Evolutionary conservation across 768 basidiomycete species (phyloP), one percentile per base, ranked within the genome.

Genomic region (Serendipita sp.): DNA sequence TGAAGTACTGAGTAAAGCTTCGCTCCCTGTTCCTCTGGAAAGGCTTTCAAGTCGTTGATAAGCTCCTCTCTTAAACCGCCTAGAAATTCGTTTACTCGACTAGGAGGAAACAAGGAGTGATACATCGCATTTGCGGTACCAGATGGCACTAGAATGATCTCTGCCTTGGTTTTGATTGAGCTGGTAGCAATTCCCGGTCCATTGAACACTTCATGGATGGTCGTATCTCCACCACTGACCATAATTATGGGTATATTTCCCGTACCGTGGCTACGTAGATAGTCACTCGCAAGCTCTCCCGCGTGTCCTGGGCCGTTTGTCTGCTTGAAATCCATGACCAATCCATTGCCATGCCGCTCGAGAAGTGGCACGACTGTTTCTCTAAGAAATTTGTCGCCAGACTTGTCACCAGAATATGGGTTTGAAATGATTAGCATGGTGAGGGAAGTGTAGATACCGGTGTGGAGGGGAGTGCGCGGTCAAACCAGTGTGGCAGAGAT

Each of bases 51-150:
- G 10, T 28, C 16, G 2, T 60, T 28, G 7, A 34, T 47, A 13
- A 38, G 47, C 16, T 53, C 30, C 32, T 37, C 34, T 7, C n/a
- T 30, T 18, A 35, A 35, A 10, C 32, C 24, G 13, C 73, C 66
- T 7, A 71, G 48, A 28, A 74, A 65, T 30, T 65, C 65, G 63
- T 66, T 70, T 15, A 68, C 68, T 7, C 70, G 69, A 24, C 67
- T 65, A 7, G 68, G 63, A 0, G 84, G 84, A 73, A 88, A 94
- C 34, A 92, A 74, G 4, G 89, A 85, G 3, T 82, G 78, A 73
- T 87, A 93, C 38, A 96, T 78, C 0, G 95, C 95, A 72, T 98
- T 97, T 47, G 92, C 93, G n/a, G 92, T 95, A 30, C 92, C 92
- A 60, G 81, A 81, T 3, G 92, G 91, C 2, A 68, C 37, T 48